These are phyloP conservation scores for Penicillium psychrofluorescens DNA, from an alignment of 495 filamentous ascomycete genomes.

Conservation along the genomic window DNA sequence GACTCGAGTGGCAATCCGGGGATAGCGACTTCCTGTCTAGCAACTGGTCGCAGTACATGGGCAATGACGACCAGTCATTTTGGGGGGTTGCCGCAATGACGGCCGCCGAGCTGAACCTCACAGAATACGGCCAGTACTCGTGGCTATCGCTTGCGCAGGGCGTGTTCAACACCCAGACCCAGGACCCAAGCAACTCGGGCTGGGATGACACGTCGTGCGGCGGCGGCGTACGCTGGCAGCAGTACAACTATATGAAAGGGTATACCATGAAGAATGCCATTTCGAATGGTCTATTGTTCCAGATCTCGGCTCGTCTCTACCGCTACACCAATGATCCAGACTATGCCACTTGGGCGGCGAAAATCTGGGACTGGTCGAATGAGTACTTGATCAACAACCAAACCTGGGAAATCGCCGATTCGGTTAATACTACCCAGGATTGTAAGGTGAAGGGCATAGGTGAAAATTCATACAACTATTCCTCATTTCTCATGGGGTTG, in stretches of 20 bases:
- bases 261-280: constrained; percentile 59
- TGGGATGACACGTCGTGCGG: constrained; percentile 42
- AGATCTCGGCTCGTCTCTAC: constrained; percentile 62
- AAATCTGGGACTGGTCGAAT: constrained; percentile 60
- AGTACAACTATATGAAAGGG: constrained; percentile 23
- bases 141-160: constrained; percentile 68
- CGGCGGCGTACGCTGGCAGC: constrained; percentile 43
- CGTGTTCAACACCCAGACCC: constrained; percentile 59
- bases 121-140: constrained; percentile 30
- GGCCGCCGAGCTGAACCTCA: constrained; percentile 57
- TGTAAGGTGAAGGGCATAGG: constrained; percentile 15
- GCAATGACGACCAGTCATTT: constrained; percentile 64
- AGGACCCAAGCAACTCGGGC: constrained; percentile 13
- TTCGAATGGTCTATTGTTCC: constrained; percentile 62
- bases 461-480: no score
- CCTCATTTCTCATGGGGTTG: no score
- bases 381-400: constrained; percentile 42
- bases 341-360: constrained; percentile 63
- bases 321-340: constrained; percentile 64
- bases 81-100: constrained; percentile 66
- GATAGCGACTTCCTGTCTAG: constrained; percentile 52
- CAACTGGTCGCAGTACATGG: constrained; percentile 46
- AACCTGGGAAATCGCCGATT: constrained; percentile 56
- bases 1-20: constrained; percentile 54
- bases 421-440: constrained; percentile 19